A percentile compares a stretch with the other conserved stretches of the same genome.
phyloP scores from a whole-genome alignment of 257 asterid species.

The Petrea volubilis region DNA sequence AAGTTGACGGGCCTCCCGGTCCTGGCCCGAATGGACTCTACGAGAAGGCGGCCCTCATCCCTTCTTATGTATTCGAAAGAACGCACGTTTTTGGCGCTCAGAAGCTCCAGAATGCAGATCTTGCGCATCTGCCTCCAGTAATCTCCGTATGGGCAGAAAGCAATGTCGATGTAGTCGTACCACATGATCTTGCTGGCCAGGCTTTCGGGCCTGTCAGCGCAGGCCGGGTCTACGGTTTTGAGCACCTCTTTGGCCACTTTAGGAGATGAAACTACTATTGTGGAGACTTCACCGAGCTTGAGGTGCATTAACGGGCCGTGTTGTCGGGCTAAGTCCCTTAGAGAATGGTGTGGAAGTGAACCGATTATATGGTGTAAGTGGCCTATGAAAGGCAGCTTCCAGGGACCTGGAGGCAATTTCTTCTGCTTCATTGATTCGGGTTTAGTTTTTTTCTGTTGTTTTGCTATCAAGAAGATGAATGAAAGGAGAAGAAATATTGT shows the following conservation, averaged over 20 bases:
- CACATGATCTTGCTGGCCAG: neutral
- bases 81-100: slow-evolving; percentile 6
- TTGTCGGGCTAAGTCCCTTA: neutral
- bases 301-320: slow-evolving; percentile 1
- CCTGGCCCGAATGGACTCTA: neutral
- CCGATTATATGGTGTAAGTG: slow-evolving; percentile 1
- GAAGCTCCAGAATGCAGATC: neutral
- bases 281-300: slow-evolving; percentile 6
- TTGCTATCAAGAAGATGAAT: neutral
- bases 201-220: neutral
- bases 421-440: neutral
- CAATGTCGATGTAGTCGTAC: neutral
- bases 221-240: slow-evolving; percentile 9
- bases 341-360: neutral
- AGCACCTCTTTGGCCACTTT: slow-evolving; percentile 3
- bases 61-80: neutral
- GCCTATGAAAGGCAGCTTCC: slow-evolving; percentile 13
- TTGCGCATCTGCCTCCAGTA: slow-evolving; percentile 14
- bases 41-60: neutral
- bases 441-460: neutral
- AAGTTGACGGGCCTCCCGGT: neutral
- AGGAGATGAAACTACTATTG: neutral
- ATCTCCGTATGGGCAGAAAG: neutral
- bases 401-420: neutral
- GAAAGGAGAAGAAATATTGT: neutral